These are phyloP conservation scores for Rubia tinctorum DNA, from an alignment of 305 asterid species.

Conservation along the genomic window DNA sequence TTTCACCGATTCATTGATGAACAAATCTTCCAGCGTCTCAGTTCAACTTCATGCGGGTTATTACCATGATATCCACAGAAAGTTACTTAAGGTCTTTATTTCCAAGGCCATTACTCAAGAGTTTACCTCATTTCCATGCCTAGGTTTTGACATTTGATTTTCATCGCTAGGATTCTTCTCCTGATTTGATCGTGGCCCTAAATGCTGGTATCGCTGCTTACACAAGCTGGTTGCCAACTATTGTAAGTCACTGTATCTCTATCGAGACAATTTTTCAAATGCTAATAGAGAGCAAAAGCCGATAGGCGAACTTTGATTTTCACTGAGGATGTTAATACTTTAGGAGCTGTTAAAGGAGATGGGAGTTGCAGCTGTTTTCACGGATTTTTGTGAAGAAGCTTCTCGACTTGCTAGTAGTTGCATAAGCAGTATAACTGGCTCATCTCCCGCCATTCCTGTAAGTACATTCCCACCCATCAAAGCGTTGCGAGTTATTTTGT, in stretches of 20 bases:
- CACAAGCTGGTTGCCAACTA: constrained; percentile 82
- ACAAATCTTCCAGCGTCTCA: constrained; percentile 35
- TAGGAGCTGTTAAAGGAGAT: constrained; percentile 69
- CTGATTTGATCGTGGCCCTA: constrained; percentile 70
- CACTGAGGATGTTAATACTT: neutral
- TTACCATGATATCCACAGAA: constrained; percentile 63
- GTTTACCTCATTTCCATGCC: neutral
- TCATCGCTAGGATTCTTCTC: constrained; percentile 49
- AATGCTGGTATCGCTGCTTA: constrained; percentile 97
- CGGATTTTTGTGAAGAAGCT: constrained; percentile 98
- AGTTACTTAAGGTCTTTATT: constrained; percentile 51
- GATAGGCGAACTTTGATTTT: neutral
- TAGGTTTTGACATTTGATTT: constrained; percentile 7
- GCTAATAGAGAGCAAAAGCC: neutral
- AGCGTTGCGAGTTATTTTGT: neutral
- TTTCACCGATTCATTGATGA: constrained; percentile 20
- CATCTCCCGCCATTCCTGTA: constrained; percentile 50
- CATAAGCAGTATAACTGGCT: constrained; percentile 47
- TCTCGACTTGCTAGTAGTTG: constrained; percentile 64
- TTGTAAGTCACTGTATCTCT: constrained; percentile 44
- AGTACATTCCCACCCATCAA: constrained; percentile 19
- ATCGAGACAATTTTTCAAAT: neutral
- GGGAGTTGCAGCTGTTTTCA: constrained; percentile 64
- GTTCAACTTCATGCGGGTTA: constrained; percentile 71
- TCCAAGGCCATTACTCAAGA: neutral